phyloP scores from a whole-genome alignment of 768 basidiomycete genomes.

The Pholiota conissans region DNA sequence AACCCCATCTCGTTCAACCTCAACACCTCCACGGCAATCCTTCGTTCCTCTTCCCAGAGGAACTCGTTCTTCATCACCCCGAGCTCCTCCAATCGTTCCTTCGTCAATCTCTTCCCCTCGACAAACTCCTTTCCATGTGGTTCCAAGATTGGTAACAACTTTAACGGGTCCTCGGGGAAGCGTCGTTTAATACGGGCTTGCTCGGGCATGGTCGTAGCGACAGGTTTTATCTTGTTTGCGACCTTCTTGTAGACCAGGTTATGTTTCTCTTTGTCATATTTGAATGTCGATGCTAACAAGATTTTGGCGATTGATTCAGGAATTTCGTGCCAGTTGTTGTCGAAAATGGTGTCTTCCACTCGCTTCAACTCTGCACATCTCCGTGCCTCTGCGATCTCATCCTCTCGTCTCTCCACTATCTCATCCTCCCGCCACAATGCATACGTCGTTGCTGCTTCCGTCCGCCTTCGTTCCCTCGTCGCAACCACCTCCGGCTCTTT shows the following conservation, averaged over 20 bases:
- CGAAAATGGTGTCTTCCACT: too few species aligned
- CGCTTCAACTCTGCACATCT: too few species aligned
- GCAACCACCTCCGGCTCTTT: too few species aligned
- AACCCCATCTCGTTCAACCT: conserved; percentile 31
- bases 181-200: conserved; percentile 27
- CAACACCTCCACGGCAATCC: conserved; percentile 31
- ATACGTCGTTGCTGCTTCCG: too few species aligned
- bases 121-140: conserved; percentile 26
- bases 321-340: too few species aligned
- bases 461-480: too few species aligned
- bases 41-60: conserved; percentile 34
- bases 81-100: conserved; percentile 23
- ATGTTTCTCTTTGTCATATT: too few species aligned
- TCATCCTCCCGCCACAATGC: too few species aligned
- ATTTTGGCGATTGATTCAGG: too few species aligned
- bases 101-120: conserved; percentile 28
- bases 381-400: too few species aligned
- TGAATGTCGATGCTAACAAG: too few species aligned
- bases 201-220: conserved; percentile 31
- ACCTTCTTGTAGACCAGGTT: conserved; percentile 42
- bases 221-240: conserved; percentile 29
- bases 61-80: conserved; percentile 29
- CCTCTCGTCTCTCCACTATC: too few species aligned
- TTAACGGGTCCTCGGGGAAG: conserved; percentile 36
- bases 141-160: conserved; percentile 25